Conservation (phyloP, 2,329 filamentous ascomycete species). For the Pestalotiopsis sp. region DNA sequence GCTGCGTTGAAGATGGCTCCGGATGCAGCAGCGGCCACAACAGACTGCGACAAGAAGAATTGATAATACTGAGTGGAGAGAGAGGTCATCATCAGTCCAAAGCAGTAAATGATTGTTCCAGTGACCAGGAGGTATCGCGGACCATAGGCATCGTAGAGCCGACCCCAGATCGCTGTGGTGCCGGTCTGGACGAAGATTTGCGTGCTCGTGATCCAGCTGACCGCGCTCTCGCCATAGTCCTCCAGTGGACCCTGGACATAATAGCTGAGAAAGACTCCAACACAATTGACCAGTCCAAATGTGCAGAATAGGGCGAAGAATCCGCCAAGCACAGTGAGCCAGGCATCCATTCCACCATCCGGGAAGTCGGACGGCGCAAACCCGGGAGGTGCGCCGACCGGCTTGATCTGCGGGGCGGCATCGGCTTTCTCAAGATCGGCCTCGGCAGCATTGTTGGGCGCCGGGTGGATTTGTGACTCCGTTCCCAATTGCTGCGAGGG, state of each 20-base stretch:
- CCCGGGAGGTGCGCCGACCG: slow-evolving; percentile 11
- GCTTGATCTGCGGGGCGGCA: background rate
- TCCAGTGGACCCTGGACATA: slow-evolving; percentile 52
- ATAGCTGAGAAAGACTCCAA: slow-evolving; percentile 61
- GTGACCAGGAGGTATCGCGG: slow-evolving; percentile 55
- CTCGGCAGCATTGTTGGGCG: slow-evolving; percentile 2
- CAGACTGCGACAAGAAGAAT: slow-evolving; percentile 40
- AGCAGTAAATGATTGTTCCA: slow-evolving; percentile 56
- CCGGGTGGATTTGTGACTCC: slow-evolving; percentile 4
- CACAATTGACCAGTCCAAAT: slow-evolving; percentile 43
- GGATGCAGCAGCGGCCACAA: slow-evolving; percentile 36
- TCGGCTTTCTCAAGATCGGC: slow-evolving; percentile 11
- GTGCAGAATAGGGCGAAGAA: slow-evolving; percentile 42
- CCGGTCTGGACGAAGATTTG: slow-evolving; percentile 49
- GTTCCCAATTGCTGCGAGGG: slow-evolving; percentile 2
- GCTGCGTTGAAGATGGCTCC: slow-evolving; percentile 38
- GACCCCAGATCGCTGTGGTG: slow-evolving; percentile 52
- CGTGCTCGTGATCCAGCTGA: slow-evolving; percentile 61
- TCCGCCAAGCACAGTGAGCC: slow-evolving; percentile 56
- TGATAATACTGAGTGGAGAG: slow-evolving; percentile 45
- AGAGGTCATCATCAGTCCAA: slow-evolving; percentile 65
- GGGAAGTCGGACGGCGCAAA: slow-evolving; percentile 50
- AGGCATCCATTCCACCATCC: slow-evolving; percentile 61
- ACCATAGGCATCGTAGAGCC: slow-evolving; percentile 63
- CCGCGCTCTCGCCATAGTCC: slow-evolving; percentile 49